These are phyloP conservation scores for Rhizopogon vesiculosus DNA, from an alignment of 768 basidiomycete genomes.

Conservation along the genomic window DNA sequence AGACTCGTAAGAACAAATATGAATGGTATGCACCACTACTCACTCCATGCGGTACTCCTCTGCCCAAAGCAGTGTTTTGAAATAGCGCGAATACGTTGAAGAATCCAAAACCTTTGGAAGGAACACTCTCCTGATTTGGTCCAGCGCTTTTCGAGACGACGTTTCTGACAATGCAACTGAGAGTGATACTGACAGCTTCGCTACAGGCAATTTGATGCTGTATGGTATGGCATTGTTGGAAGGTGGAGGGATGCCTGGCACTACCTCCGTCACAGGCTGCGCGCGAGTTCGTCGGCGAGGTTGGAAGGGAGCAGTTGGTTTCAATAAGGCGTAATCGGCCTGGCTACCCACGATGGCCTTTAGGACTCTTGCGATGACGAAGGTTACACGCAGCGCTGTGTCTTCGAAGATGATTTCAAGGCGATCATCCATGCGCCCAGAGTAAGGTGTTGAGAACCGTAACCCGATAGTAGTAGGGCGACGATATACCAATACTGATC, in stretches of 20 bases:
- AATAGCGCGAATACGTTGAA: slow-evolving; percentile 39
- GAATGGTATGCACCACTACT: slow-evolving; percentile 6
- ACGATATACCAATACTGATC: neutral
- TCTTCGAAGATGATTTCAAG: slow-evolving; percentile 46
- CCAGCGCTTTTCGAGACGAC: slow-evolving; percentile 10
- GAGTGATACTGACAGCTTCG: neutral
- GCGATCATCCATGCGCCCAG: slow-evolving; percentile 42
- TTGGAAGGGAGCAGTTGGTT: slow-evolving; percentile 41
- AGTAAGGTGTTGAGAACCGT: slow-evolving; percentile 16
- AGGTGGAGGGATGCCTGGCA: slow-evolving; percentile 19
- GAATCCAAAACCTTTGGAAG: slow-evolving; percentile 33
- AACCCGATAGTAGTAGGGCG: slow-evolving; percentile 8
- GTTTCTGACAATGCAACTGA: slow-evolving; percentile 3
- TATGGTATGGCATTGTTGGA: slow-evolving; percentile 10
- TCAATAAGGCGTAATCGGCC: slow-evolving; percentile 45
- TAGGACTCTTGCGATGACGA: slow-evolving; percentile 44
- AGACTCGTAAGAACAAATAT: neutral
- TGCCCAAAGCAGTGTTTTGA: slow-evolving; percentile 41
- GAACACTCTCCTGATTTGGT: slow-evolving; percentile 24
- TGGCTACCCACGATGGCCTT: slow-evolving; percentile 42
- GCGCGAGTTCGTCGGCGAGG: slow-evolving; percentile 11
- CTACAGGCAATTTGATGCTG: slow-evolving; percentile 7
- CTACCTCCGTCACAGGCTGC: slow-evolving; percentile 12
- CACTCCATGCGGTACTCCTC: slow-evolving; percentile 48
- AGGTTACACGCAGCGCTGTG: slow-evolving; percentile 25